Evolutionary conservation across 2,329 filamentous ascomycete species (phyloP).

Genomic region (Tolypocladium tundrense): DNA sequence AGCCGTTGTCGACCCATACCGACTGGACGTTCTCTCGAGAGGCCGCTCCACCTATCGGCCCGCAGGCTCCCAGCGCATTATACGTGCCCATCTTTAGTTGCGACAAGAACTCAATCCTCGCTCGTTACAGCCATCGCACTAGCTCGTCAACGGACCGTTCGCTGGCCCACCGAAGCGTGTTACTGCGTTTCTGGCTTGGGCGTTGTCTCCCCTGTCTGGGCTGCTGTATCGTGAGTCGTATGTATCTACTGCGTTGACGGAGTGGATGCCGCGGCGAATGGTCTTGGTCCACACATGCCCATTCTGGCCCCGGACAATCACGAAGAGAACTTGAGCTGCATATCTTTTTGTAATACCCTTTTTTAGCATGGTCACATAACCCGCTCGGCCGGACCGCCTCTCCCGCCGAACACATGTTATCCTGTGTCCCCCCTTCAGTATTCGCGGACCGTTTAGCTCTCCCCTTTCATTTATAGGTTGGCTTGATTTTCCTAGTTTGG

Average conservation of each 20-base stretch:
- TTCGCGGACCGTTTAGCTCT: constrained; percentile 1
- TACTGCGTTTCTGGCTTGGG: not conserved
- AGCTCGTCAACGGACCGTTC: not conserved
- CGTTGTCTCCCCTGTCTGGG: not conserved
- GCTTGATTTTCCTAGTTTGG: constrained; percentile 3
- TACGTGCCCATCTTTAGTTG: constrained; percentile 2
- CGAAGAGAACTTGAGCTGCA: not conserved
- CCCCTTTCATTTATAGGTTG: constrained; percentile 4
- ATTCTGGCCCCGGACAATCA: not conserved
- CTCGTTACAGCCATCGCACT: constrained; percentile 1
- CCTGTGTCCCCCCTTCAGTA: not conserved
- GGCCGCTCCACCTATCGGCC: not conserved
- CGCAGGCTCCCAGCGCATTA: not conserved
- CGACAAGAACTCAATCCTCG: constrained; percentile 3
- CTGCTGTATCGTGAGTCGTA: not conserved
- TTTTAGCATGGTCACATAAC: not conserved
- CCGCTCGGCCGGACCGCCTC: not conserved
- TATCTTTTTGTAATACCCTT: not conserved
- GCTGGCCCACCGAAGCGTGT: not conserved
- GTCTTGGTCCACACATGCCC: not conserved
- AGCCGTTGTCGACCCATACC: not conserved
- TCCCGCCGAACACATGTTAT: not conserved
- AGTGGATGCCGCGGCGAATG: not conserved
- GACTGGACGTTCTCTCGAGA: not conserved
- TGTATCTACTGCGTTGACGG: not conserved